Percentiles rank a stretch among this genome's conserved stretches.
These are phyloP conservation scores for Termitomyces sp. DNA, from an alignment of 768 basidiomycete genomes.

Conservation along the genomic window DNA sequence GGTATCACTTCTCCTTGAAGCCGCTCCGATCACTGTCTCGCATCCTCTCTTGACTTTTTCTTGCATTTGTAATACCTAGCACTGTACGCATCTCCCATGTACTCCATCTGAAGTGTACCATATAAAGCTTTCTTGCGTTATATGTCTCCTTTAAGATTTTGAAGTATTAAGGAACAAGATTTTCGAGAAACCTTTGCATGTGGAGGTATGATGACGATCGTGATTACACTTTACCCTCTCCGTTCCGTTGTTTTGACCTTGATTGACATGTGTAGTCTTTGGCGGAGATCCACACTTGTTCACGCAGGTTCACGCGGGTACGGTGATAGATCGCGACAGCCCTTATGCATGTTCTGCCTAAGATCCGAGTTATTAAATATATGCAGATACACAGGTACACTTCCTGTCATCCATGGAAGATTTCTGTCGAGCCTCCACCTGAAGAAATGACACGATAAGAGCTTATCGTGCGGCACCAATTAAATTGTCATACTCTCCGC, in stretches of 20 bases:
- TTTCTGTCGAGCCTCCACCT: too few species aligned
- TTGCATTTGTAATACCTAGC: too few species aligned
- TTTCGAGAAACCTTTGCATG: too few species aligned
- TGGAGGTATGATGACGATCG: neutral
- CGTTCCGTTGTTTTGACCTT: neutral
- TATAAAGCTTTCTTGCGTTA: neutral
- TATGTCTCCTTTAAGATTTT: too few species aligned
- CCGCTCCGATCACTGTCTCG: neutral
- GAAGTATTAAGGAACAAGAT: too few species aligned
- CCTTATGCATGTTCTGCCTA: neutral
- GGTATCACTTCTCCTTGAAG: conserved; percentile 18
- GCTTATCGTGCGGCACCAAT: neutral
- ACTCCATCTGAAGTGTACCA: neutral
- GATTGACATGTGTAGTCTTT: neutral
- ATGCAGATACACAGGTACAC: neutral
- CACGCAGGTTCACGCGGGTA: neutral
- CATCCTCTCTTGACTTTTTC: neutral
- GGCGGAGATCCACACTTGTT: neutral
- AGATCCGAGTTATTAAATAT: too few species aligned
- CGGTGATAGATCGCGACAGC: neutral
- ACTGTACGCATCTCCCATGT: neutral
- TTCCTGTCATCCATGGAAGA: too few species aligned
- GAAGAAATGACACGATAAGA: neutral
- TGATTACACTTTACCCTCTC: neutral
- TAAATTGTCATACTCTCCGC: neutral